Base-by-base conservation (phyloP, 306 rosid species). In the Oemleria cerasiformis region DNA sequence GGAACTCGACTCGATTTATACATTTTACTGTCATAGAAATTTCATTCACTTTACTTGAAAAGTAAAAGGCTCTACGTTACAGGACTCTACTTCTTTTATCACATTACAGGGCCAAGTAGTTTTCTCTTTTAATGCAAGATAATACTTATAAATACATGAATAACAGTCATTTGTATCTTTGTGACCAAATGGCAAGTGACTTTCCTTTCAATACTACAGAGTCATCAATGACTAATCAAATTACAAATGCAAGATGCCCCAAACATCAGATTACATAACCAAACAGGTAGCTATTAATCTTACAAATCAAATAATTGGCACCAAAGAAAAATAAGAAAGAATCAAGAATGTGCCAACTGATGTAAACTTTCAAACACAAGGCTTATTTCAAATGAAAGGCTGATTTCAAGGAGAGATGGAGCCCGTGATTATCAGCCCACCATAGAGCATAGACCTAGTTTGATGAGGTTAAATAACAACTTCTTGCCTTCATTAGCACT, bases 271-370 rank as follows among this genome's bases (percentile, higher is more conserved):
- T 13, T 47, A 12, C 15, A 47, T 15, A 30, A 65, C 48, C 66
- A 65, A 56, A 34, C 36, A 39, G 5, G 12, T 73, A 71, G 62
- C 42, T 65, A 53, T 63, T 23, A 15, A 64, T 25, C 59, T 54
- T 20, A 60, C 44, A 71, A 65, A 56, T 5, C 21, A 64, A 43
- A 71, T 43, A 53, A 39, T 39, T 10, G 11, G 62, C 9, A 38
- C 63, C 23, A 68, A 36, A 45, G 3, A n/a, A n/a, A n/a, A n/a
- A n/a, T 5, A 68, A 70, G 25, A 23, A 12, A 16, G 15, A 39
- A 59, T 8, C 12, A 66, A 36, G 25, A 50, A 23, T 15, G 25
- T 8, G 3, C 23, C 65, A 16, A n/a, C n/a, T n/a, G n/a, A 64
- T 17, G 47, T 47, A 4, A 12, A 20, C 21, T 17, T 9, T 30